Evolutionary conservation across 768 basidiomycete species (phyloP), one percentile per base, ranked within the genome.

Genomic region (Cubamyces sp.): DNA sequence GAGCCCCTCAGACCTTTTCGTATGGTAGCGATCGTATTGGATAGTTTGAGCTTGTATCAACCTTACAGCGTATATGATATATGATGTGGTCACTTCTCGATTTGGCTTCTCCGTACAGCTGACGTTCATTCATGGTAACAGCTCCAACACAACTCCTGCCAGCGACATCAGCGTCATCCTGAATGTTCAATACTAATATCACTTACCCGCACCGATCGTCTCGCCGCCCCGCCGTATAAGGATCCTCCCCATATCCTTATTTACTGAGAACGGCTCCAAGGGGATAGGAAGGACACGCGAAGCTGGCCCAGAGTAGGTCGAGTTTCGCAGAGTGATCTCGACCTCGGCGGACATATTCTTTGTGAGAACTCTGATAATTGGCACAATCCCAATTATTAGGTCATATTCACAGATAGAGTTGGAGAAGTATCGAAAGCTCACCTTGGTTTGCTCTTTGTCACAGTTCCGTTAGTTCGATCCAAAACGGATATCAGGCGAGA

Each of bases 241-340:
- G 53, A 99, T 83, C 49, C 97, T 78, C 0, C 97, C 97, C 97
- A 98, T 97, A 57, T 96, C 92, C 75, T 98, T 99, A 76, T 96
- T 98, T 7, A 77, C 76, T 0, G 86, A 75, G 67, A 97, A 96
- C 1, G 91, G 83, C 71, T 98, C 97, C 16, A 98, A 71, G 14
- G 97, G 92, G 25, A 98, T 89, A 2, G 87, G 82, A 8, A 85
- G 79, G 16, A 79, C 76, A 37, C 74, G 71, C 0, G 79, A 64
- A 12, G 76, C 69, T 9, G 81, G 72, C 11, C 84, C 84, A 6
- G 83, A 81, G 7, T 83, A 74, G 15, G 81, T 77, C 0, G 80
- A 76, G 4, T 81, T 76, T 19, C 95, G 86, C 43, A 98, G 71
- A 5, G 85, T 82, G 59, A 98, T 86, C 70, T 93, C 87, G 0